These are phyloP conservation scores for Berkeleyomyces basicola DNA, from an alignment of 2,329 filamentous ascomycete species.

Conservation along the genomic window DNA sequence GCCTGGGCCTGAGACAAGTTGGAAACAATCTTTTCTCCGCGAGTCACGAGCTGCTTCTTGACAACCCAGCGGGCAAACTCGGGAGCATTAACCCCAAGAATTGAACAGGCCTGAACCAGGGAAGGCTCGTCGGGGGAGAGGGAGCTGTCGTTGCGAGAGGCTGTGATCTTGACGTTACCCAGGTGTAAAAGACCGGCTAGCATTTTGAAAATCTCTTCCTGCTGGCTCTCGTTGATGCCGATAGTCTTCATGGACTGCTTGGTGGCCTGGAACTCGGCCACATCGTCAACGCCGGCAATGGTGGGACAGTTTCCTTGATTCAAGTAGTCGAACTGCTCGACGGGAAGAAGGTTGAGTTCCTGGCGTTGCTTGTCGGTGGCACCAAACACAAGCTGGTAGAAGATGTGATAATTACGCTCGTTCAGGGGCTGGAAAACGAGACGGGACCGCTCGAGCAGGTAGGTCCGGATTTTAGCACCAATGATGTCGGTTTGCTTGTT, in stretches of 20 bases:
- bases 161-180: slow-evolving; percentile 90
- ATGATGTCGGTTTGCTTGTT: slow-evolving; percentile 91
- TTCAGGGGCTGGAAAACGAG: slow-evolving; percentile 94
- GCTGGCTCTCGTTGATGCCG: slow-evolving; percentile 58
- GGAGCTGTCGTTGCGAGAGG: slow-evolving; percentile 74
- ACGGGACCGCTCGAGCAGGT: slow-evolving; percentile 85
- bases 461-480: slow-evolving; percentile 91
- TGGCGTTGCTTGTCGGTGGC: slow-evolving; percentile 70
- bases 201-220: slow-evolving; percentile 74
- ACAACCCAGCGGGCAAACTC: slow-evolving; percentile 97
- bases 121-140: slow-evolving; percentile 68
- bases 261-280: slow-evolving; percentile 80
- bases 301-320: slow-evolving; percentile 85
- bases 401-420: slow-evolving; percentile 97
- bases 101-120: slow-evolving; percentile 60
- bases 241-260: slow-evolving; percentile 76
- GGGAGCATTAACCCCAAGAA: slow-evolving; percentile 70
- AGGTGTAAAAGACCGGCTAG: slow-evolving; percentile 84
- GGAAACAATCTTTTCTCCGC: slow-evolving; percentile 93
- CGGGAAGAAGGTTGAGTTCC: slow-evolving; percentile 59
- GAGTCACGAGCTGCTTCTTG: slow-evolving; percentile 93
- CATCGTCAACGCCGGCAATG: slow-evolving; percentile 92
- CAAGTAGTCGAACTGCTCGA: slow-evolving; percentile 88
- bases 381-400: slow-evolving; percentile 91
- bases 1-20: slow-evolving; percentile 90